Base-by-base conservation (phyloP, 2,329 filamentous ascomycete species). In the Fusarium sp. region DNA sequence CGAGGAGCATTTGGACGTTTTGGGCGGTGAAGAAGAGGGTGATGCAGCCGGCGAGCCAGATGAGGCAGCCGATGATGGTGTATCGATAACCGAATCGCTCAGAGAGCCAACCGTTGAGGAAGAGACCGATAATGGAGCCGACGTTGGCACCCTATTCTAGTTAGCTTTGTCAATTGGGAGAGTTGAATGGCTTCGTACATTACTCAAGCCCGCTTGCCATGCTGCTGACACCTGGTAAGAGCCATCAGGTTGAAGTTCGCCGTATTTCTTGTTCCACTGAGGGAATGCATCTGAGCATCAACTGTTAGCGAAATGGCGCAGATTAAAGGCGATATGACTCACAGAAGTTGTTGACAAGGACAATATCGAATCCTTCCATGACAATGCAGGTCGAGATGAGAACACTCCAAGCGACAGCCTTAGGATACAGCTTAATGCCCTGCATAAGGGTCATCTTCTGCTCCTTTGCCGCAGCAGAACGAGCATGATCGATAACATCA, bases 301-400 rank as follows among this genome's bases (percentile, higher is more conserved):
- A 24, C 28, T 2, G 23, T 57, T 18, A 55, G 55, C 5, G 18
- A 16, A 18, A 16, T 23, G 6, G 9, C 20, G 10, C 33, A 5
- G 0, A 13, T 3, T 8, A 3, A 6, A 15, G 12, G 3, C 1
- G 3, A 6, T 4, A 3, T 13, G 12, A 59, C 69, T 43, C 24
- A 72, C 69, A 72, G 9, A 72, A 72, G 38, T 72, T 72, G 54
- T 72, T 72, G 1, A 72, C 69, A 1, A 72, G 44, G 5, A 58
- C 60, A 24, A 72, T 68, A 4, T 72, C 69, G 6, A 70, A 72
- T 11, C 69, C 69, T 44, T 72, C 69, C 69, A 72, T 72, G 16
- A 72, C 69, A 50, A 72, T 72, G 20, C 66, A 72, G 11, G 69
- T 72, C 3, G 69, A 72, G 26, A 72, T 72, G 8, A 72, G 55